Percentiles rank a stretch among this genome's conserved stretches.
Conservation (phyloP, 2,329 filamentous ascomycete species). For the Dactylellina drechsleri region DNA sequence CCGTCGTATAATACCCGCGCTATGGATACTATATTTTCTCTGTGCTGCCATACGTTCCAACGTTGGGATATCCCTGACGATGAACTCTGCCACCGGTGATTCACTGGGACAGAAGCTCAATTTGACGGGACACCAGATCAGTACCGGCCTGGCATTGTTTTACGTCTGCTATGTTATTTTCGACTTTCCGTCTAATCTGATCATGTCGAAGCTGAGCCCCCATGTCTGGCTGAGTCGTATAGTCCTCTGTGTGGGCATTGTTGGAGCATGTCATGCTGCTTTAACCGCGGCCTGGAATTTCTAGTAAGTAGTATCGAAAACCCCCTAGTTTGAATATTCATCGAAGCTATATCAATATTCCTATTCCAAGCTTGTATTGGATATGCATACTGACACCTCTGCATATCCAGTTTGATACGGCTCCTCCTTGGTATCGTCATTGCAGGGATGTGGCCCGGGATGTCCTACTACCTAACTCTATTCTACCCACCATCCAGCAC, state of each 20-base stretch:
- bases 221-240: constrained; percentile 93
- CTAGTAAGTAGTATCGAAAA: constrained; percentile 67
- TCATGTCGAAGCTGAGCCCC: constrained; percentile 86
- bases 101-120: constrained; percentile 78
- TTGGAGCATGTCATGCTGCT: constrained; percentile 83
- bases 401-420: constrained; percentile 71
- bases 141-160: constrained; percentile 85
- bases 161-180: constrained; percentile 93
- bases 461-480: constrained; percentile 90
- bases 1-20: constrained; percentile 69
- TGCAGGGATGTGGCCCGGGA: constrained; percentile 94
- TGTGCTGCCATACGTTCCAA: constrained; percentile 92
- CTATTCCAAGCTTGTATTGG: not conserved
- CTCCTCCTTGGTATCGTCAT: constrained; percentile 87
- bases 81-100: constrained; percentile 78
- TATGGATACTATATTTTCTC: constrained; percentile 91
- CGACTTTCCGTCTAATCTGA: constrained; percentile 84
- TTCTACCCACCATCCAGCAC: constrained; percentile 90
- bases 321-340: not conserved
- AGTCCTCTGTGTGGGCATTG: constrained; percentile 84
- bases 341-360: not conserved
- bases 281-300: constrained; percentile 85
- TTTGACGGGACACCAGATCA: constrained; percentile 79
- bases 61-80: constrained; percentile 92
- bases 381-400: not conserved